Base-by-base conservation (phyloP, 1,284 basidiomycete species). In the Nidula niveotomentosa region DNA sequence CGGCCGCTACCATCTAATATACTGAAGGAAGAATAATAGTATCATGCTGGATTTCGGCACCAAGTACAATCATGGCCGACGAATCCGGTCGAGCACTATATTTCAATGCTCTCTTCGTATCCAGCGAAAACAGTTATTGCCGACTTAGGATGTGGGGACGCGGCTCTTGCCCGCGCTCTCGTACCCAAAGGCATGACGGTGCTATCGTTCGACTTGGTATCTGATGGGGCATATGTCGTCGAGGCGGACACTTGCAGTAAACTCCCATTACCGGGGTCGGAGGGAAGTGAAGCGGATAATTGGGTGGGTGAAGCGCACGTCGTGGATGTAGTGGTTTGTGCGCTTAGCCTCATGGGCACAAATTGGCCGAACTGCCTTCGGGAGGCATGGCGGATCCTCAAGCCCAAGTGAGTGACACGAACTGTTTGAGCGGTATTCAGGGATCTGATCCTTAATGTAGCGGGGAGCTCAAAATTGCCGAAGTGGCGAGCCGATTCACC, bases 81-180 rank as follows among this genome's bases (percentile, higher is more conserved):
- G 1, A 96, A 96, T 64, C 95, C 95, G 1, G 87, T 96, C 18
- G 78, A 89, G 35, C 80, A 91, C 67, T 93, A 94, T 67, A 82
- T 90, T 51, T 75, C 78, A 2, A 59, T 67, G 5, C 75, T 91
- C 17, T 84, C 83, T 8, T 70, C 76, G 30, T 86, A 86, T 58
- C 83, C 91, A 5, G 55, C 76, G 15, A 81, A 79, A 53, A 88
- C 89, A 0, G 75, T 98, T 56, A 86, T 99, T 48, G 94, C 86
- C 18, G 97, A 99, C 72, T 78, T 99, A 18, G 97, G 97, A 6
- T 98, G 96, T 61, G 97, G 97, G 10, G 95, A 98, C 66, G 97
- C 94, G 9, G 84, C 90, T 2, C 80, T 99, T 17, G 96, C 95
- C 0, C 86, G 81, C 50, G 77, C 80, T 1, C 80, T 97, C 41